These are phyloP conservation scores for Plasmopara muralis DNA, from an alignment of 352 stramenopile species.

Conservation along the genomic window DNA sequence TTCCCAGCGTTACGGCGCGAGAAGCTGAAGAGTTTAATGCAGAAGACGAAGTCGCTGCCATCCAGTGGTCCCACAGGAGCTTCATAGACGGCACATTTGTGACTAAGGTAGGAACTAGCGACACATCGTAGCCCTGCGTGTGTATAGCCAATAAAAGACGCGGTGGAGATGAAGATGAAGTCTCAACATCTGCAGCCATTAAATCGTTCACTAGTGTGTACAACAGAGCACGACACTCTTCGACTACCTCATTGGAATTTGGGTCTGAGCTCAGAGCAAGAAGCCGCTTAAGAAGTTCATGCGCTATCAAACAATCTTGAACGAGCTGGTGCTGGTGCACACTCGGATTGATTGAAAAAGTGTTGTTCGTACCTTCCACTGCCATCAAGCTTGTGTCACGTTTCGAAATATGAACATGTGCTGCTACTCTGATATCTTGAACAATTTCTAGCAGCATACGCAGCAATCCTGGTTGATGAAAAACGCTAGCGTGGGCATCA, in stretches of 20 bases:
- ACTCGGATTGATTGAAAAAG: constrained; percentile 21
- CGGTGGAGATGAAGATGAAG: constrained; percentile 16
- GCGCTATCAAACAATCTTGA: constrained; percentile 50
- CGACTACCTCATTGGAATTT: constrained; percentile 10
- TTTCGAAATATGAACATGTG: constrained; percentile 37
- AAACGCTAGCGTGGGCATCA: constrained; percentile 30
- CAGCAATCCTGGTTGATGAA: constrained; percentile 35
- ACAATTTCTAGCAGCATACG: constrained; percentile 35
- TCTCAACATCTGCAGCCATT: constrained; percentile 23
- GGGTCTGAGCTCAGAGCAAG: constrained; percentile 11
- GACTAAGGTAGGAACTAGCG: constrained; percentile 29
- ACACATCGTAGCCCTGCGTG: constrained; percentile 40
- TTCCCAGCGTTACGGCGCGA: constrained; percentile 11
- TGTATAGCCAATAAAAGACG: constrained; percentile 38
- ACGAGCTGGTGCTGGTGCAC: constrained; percentile 45
- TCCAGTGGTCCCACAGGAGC: constrained; percentile 52
- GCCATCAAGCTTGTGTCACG: constrained; percentile 30
- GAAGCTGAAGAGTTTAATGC: constrained; percentile 16
- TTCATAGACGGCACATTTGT: constrained; percentile 34
- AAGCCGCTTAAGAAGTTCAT: constrained; percentile 39
- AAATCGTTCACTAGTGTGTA: constrained; percentile 32
- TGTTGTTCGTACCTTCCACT: constrained; percentile 14
- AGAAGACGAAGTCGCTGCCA: constrained; percentile 19
- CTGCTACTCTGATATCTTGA: constrained; percentile 32
- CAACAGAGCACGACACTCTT: constrained; percentile 21